Evolutionary conservation across 2,329 filamentous ascomycete species (phyloP).

Genomic region (Beauveria pseudobassiana): DNA sequence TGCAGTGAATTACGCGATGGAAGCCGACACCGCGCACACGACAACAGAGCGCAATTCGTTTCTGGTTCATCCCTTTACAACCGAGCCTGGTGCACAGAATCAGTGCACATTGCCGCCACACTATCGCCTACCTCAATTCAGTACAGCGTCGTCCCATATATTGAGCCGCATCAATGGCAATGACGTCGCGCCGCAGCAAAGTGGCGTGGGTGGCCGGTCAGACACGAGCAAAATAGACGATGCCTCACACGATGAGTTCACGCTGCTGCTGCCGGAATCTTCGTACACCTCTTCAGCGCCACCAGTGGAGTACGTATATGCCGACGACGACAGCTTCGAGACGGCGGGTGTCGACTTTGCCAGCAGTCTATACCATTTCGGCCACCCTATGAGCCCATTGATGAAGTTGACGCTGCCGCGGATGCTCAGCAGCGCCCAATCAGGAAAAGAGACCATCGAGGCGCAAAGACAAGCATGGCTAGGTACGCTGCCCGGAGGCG

Average conservation of each 20-base stretch:
- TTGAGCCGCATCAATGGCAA: constrained; percentile 12
- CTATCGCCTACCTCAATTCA: constrained; percentile 13
- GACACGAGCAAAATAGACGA: not conserved
- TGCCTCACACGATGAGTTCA: not conserved
- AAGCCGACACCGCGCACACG: not conserved
- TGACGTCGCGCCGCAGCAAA: not conserved
- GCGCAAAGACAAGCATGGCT: constrained; percentile 25
- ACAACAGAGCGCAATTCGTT: not conserved
- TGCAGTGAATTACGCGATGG: not conserved
- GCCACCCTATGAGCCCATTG: constrained; percentile 10
- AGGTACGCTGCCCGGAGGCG: constrained; percentile 23
- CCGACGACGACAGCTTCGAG: constrained; percentile 5
- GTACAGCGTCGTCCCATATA: constrained; percentile 11
- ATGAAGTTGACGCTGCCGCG: constrained; percentile 16
- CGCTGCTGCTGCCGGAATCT: not conserved
- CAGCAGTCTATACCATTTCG: constrained; percentile 25
- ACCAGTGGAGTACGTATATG: not conserved
- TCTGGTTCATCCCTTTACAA: constrained; percentile 1
- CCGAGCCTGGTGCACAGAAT: not conserved
- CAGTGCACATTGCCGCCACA: not conserved
- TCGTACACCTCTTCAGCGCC: not conserved
- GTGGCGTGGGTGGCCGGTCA: not conserved
- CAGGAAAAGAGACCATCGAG: constrained; percentile 18
- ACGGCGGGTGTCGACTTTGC: constrained; percentile 22
- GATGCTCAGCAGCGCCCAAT: constrained; percentile 11